Percentiles rank a stretch among this genome's conserved stretches.
phyloP scores from a whole-genome alignment of 768 basidiomycete species.

The Hysterangium stoloniferum region DNA sequence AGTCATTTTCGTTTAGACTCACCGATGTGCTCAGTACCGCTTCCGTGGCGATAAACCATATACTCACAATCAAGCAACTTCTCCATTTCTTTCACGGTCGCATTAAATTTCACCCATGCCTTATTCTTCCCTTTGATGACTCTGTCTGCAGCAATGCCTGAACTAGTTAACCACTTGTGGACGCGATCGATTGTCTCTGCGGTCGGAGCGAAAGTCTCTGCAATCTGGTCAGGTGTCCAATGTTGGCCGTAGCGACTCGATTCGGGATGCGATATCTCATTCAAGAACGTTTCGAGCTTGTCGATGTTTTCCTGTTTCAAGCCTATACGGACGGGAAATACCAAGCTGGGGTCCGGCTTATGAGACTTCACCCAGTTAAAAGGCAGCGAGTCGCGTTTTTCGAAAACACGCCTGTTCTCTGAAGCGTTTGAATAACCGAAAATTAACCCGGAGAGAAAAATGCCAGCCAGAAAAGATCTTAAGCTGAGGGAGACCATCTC shows the following conservation, averaged over 20 bases:
- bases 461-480: background rate
- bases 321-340: constrained; percentile 43
- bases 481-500: too few species aligned
- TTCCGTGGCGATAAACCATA: constrained; percentile 12
- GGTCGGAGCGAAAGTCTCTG: constrained; percentile 39
- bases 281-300: constrained; percentile 36
- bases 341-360: constrained; percentile 25
- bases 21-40: constrained; percentile 10
- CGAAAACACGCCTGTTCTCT: constrained; percentile 12
- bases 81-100: constrained; percentile 14
- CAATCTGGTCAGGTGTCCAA: constrained; percentile 36
- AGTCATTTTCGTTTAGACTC: background rate
- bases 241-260: constrained; percentile 45
- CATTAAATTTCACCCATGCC: constrained; percentile 13
- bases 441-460: background rate
- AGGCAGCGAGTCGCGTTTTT: constrained; percentile 32
- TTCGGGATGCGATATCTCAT: constrained; percentile 43
- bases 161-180: constrained; percentile 34
- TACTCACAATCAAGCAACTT: constrained; percentile 14
- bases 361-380: constrained; percentile 34
- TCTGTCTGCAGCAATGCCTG: constrained; percentile 33
- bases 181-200: constrained; percentile 35
- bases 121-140: constrained; percentile 29
- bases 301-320: constrained; percentile 40
- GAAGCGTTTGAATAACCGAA: background rate